A percentile compares a stretch with the other conserved stretches of the same genome.
These are phyloP conservation scores for Aethionema arabicum DNA, from an alignment of 345 rosid genomes.

Conservation along the genomic window DNA sequence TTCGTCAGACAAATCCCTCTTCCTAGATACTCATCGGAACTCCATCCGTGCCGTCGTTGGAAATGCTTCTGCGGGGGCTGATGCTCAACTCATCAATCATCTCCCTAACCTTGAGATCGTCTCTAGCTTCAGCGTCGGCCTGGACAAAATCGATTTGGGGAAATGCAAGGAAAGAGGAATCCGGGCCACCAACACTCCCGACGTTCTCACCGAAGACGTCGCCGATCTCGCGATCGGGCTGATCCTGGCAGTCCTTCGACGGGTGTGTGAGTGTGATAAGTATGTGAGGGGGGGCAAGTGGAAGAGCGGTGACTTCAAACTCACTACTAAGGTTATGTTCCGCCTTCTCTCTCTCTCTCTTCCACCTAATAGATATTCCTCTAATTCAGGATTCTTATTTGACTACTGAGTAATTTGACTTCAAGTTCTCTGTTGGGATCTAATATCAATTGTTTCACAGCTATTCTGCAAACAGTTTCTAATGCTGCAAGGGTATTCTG, in stretches of 20 bases:
- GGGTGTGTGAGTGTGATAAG: constrained; percentile 61
- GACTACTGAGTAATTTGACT: no score
- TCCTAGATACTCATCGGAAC: constrained; percentile 41
- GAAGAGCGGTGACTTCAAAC: constrained; percentile 58
- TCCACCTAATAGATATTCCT: no score
- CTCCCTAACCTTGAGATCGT: constrained; percentile 77
- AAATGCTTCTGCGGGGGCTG: constrained; percentile 53
- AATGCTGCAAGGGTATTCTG: no score
- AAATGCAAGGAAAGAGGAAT: constrained; percentile 71
- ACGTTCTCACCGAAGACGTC: constrained; percentile 80
- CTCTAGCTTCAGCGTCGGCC: constrained; percentile 72
- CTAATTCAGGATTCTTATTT: no score
- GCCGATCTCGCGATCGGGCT: constrained; percentile 85
- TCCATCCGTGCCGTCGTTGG: constrained; percentile 85
- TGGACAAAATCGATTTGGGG: constrained; percentile 77
- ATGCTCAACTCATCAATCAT: constrained; percentile 60
- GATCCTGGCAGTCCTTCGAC: constrained; percentile 65
- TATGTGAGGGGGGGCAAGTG: constrained; percentile 71
- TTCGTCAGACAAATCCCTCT: constrained; percentile 41
- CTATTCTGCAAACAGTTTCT: background rate
- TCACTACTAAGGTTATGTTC: constrained; percentile 75
- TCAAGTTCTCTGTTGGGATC: no score
- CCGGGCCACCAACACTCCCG: constrained; percentile 85
- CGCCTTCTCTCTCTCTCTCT: constrained; percentile 13
- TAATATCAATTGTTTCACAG: background rate